Evolutionary conservation across 768 basidiomycete species (phyloP).

Genomic region (Kwoniella bestiolae): DNA sequence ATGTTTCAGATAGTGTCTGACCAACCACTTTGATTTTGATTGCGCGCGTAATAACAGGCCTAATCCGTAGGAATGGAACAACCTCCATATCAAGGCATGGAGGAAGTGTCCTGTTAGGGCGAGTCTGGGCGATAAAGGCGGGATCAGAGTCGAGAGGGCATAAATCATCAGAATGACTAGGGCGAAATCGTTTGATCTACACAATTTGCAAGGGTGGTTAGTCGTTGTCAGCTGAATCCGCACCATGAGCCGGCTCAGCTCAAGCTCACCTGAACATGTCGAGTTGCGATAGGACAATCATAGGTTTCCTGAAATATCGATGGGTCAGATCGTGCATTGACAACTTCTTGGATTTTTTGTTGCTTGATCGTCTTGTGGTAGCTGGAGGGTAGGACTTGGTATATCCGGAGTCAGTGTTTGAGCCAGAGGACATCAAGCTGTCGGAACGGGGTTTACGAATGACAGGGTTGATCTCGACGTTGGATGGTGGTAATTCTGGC

Average conservation of each 20-base stretch:
- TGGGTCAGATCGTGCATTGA: conserved; percentile 89
- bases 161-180: conserved; percentile 77
- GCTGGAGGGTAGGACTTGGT: conserved; percentile 11
- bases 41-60: conserved; percentile 84
- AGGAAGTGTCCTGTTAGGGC: conserved; percentile 67
- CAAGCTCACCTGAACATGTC: conserved; percentile 77
- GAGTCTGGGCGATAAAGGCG: conserved; percentile 65
- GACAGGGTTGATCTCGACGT: neutral
- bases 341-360: conserved; percentile 51
- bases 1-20: conserved; percentile 90
- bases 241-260: too few relatives aligned
- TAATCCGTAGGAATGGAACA: conserved; percentile 85
- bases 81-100: conserved; percentile 82
- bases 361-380: conserved; percentile 1
- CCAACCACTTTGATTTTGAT: conserved; percentile 82
- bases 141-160: conserved; percentile 67
- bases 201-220: too few relatives aligned
- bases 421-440: conserved; percentile 33
- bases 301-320: conserved; percentile 87
- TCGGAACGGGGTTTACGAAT: conserved; percentile 40
- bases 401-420: conserved; percentile 14
- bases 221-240: too few relatives aligned
- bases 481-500: conserved; percentile 38
- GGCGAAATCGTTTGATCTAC: conserved; percentile 82
- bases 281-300: conserved; percentile 75